Evolutionary conservation across 2,329 filamentous ascomycete species (phyloP).

Genomic region (Sporothrix euskadiensis): DNA sequence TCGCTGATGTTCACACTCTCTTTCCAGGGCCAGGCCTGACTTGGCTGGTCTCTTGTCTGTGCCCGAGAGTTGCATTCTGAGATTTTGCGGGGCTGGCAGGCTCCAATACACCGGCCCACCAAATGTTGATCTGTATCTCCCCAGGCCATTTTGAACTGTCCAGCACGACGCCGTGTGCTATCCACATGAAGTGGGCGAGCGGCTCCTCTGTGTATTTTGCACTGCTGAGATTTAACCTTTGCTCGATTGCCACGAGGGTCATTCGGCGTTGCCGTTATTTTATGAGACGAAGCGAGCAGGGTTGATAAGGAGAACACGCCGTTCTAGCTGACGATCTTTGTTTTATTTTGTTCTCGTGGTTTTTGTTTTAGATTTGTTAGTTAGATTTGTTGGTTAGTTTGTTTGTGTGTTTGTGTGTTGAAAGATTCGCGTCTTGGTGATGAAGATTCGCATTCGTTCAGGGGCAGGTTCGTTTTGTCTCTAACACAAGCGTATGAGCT

Average conservation of each 20-base stretch:
- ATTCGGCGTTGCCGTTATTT: constrained; percentile 15
- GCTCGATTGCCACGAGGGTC: background rate
- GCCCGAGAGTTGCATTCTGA: constrained; percentile 6
- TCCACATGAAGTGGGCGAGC: background rate
- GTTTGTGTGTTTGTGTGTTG: background rate
- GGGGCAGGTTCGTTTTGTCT: background rate
- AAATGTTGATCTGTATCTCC: constrained; percentile 24
- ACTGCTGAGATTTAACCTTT: background rate
- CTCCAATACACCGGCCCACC: background rate
- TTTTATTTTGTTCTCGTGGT: background rate
- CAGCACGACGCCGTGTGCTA: background rate
- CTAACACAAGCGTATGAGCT: background rate
- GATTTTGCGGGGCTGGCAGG: background rate
- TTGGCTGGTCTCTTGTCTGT: constrained; percentile 4
- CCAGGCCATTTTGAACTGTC: background rate
- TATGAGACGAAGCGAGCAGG: constrained; percentile 12
- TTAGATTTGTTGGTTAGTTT: background rate
- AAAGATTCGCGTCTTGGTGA: background rate
- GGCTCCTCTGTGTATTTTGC: background rate
- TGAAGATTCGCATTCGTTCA: background rate
- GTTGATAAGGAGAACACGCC: background rate
- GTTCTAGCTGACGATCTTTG: background rate
- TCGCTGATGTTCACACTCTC: background rate
- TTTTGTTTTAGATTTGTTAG: background rate
- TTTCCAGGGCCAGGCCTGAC: background rate